Percentiles rank a stretch among this genome's conserved stretches.
Conservation (phyloP, 75 land plant species). For the Sequoia sempervirens region DNA sequence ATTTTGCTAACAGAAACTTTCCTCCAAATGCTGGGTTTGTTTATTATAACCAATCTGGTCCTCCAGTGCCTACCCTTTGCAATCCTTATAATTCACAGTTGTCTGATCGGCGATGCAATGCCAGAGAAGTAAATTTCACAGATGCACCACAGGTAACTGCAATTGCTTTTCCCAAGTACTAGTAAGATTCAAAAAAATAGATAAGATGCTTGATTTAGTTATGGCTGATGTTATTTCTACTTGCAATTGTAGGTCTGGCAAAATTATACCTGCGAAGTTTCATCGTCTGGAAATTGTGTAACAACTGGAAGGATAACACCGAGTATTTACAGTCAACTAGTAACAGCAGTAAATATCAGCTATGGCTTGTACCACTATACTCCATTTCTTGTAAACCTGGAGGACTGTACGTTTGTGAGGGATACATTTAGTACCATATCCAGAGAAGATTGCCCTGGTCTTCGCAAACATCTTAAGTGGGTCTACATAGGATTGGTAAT, state of each 20-base stretch:
- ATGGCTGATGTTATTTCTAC: neutral
- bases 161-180: neutral
- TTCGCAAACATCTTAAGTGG: constrained; percentile 44
- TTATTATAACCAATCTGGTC: constrained; percentile 78
- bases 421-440: constrained; percentile 58
- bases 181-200: neutral
- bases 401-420: constrained; percentile 73
- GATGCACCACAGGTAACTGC: constrained; percentile 58
- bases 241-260: constrained; percentile 54
- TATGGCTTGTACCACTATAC: constrained; percentile 62
- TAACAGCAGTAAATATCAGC: constrained; percentile 49
- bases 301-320: constrained; percentile 62
- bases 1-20: constrained; percentile 34
- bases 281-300: constrained; percentile 33
- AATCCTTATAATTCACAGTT: constrained; percentile 39
- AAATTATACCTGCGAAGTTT: constrained; percentile 51
- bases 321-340: constrained; percentile 45
- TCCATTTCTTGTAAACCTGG: constrained; percentile 63
- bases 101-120: constrained; percentile 29
- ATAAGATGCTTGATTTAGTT: neutral
- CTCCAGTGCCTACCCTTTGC: constrained; percentile 56
- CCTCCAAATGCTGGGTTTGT: constrained; percentile 11
- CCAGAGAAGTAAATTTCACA: constrained; percentile 31
- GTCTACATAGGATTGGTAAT: constrained; percentile 65
- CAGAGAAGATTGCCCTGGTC: constrained; percentile 42